These are phyloP conservation scores for Eimeria sp. DNA, from an alignment of 169 alveolate species.

Conservation along the genomic window DNA sequence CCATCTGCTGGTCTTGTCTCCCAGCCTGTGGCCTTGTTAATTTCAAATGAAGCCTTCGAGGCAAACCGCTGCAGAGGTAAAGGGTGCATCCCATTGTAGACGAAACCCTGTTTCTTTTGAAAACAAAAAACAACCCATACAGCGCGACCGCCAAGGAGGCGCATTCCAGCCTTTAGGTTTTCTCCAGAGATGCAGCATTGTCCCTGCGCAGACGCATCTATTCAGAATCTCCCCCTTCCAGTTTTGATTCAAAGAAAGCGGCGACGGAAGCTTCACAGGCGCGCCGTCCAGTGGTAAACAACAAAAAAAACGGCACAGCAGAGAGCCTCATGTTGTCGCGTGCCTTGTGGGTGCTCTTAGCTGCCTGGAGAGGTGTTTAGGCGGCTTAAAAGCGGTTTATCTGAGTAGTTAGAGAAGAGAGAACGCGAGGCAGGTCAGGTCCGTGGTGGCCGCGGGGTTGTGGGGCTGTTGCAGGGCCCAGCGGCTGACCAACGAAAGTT, in stretches of 20 bases:
- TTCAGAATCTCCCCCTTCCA: not conserved
- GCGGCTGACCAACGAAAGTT: not conserved
- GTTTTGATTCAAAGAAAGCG: not conserved
- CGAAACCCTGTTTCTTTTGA: not conserved
- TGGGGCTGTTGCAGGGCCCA: conserved; percentile 7
- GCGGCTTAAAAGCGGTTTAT: not conserved
- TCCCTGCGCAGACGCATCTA: not conserved
- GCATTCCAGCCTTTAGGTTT: not conserved
- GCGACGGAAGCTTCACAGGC: not conserved
- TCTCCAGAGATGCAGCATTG: not conserved
- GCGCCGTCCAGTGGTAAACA: not conserved
- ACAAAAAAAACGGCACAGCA: not conserved
- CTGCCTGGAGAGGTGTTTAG: not conserved
- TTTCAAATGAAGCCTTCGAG: not conserved
- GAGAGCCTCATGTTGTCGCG: not conserved
- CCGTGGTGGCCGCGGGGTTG: not conserved
- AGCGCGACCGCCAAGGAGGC: too few relatives aligned
- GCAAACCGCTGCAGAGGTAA: not conserved
- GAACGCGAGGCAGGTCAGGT: conserved; percentile 10
- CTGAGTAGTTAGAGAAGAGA: not conserved
- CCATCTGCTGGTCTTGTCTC: not conserved
- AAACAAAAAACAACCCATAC: not conserved
- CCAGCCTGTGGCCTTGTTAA: not conserved
- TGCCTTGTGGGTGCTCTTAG: not conserved
- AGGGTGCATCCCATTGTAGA: not conserved